Conservation (phyloP, 2,329 filamentous ascomycete species). For the Berkeleyomyces rouxiae region DNA sequence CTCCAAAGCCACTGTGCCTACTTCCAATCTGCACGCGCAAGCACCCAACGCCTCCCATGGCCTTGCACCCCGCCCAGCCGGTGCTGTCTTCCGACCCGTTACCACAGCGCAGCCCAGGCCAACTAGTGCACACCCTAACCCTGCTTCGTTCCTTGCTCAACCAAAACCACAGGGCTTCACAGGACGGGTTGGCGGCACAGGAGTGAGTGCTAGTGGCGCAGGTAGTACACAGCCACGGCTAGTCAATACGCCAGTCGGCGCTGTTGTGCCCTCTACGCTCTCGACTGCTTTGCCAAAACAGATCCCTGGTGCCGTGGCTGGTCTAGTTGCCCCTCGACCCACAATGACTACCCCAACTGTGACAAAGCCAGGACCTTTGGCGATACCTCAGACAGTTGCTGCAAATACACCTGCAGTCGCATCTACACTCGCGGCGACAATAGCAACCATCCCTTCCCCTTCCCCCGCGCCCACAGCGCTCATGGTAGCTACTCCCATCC, state of each 20-base stretch:
- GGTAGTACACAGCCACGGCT: no score
- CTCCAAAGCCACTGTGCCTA: neutral
- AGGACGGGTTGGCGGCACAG: neutral
- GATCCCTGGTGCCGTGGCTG: neutral
- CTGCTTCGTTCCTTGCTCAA: neutral
- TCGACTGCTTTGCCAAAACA: neutral
- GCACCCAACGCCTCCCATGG: neutral
- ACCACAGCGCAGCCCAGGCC: neutral
- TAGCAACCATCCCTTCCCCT: no score
- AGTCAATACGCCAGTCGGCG: no score
- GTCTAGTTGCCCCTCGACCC: no score
- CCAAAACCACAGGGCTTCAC: neutral
- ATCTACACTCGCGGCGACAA: no score
- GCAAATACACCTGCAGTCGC: neutral
- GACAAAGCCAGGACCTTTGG: neutral
- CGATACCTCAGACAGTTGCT: no score
- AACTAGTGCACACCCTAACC: neutral
- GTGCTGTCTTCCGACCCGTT: neutral
- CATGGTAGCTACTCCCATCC: no score
- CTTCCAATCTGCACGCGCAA: neutral
- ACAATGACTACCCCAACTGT: neutral
- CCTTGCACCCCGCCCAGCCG: neutral
- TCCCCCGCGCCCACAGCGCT: no score
- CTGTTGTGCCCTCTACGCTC: neutral
- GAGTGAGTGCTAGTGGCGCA: no score